phyloP scores from a whole-genome alignment of 2,329 filamentous ascomycete species.

The Fusarium sp. region DNA sequence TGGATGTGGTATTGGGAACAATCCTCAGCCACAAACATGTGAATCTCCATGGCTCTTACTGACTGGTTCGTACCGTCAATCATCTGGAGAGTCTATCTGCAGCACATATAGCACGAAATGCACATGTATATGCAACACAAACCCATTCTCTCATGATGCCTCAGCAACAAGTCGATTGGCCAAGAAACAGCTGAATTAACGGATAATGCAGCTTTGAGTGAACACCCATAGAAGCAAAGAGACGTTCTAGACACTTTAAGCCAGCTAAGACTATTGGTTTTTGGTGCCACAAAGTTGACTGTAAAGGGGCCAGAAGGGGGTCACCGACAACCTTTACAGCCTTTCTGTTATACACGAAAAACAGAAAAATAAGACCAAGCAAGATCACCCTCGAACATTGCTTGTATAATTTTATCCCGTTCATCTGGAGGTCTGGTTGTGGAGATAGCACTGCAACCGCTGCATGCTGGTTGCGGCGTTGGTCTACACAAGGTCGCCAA shows the following conservation, averaged over 20 bases:
- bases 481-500: constrained; percentile 13
- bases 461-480: constrained; percentile 26
- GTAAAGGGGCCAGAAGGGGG: not conserved
- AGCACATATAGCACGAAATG: not conserved
- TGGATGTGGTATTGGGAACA: not conserved
- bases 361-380: not conserved
- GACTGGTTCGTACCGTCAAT: not conserved
- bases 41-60: not conserved
- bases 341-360: not conserved
- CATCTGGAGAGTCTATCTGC: not conserved
- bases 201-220: constrained; percentile 10
- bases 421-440: not conserved
- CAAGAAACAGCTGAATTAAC: constrained; percentile 1
- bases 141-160: not conserved
- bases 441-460: constrained; percentile 5
- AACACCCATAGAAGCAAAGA: not conserved
- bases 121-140: not conserved
- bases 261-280: not conserved
- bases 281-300: not conserved
- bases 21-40: not conserved
- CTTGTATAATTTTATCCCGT: not conserved
- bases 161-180: not conserved
- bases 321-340: not conserved
- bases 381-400: not conserved
- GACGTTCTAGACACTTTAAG: not conserved